Base-by-base conservation (phyloP, 495 filamentous ascomycete species). In the Wilcoxina mikolae region DNA sequence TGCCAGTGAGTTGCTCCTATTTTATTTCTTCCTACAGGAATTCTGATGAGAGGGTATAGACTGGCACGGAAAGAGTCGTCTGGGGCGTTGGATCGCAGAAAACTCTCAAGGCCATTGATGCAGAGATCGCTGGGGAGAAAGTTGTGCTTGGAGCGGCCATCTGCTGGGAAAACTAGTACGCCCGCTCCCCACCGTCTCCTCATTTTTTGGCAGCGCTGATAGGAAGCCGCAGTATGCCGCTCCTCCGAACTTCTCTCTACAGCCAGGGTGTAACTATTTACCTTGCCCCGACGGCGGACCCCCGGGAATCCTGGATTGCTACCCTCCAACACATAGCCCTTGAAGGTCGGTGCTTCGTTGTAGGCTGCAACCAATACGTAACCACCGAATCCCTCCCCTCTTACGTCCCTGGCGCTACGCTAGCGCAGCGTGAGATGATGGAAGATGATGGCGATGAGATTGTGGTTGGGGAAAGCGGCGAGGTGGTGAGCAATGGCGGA, bases 251-350 rank as follows among this genome's bases (percentile, higher is more conserved):
- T 49, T 77, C 80, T 20, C 73, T 96, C 17, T 96, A 96, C 62
- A 75, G 78, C 1, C 90, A 95, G 68, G 93, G 94, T 64, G 83
- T 95, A 54, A 94, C 90, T 64, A 72, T 96, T 20, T 96, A 93
- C 61, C 79, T 95, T 15, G 88, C 90, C 0, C 90, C 90, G 0
- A 95, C 89, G 1, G 90, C 90, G 7, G 90, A 96, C 68, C 77
- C 73, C 20, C 76, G 89, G 35, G 83, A 90, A 61, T 81, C 85
- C 0, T 96, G 90, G 90, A 68, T 85, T 12, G 71, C 82, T 0
- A 75, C 93, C 0, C 81, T 95, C 79, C 76, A 81, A 17, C 94
- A 91, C 0, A 73, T 86, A 15, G 90, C 79, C 1, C 72, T 76
- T 42, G 90, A 96, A 65, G 83, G 87, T 5, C 73, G 90, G 24